Evolutionary conservation across 1,284 basidiomycete genomes (phyloP), one percentile per base, ranked within the genome.

Genomic region (Mycena citricolor): DNA sequence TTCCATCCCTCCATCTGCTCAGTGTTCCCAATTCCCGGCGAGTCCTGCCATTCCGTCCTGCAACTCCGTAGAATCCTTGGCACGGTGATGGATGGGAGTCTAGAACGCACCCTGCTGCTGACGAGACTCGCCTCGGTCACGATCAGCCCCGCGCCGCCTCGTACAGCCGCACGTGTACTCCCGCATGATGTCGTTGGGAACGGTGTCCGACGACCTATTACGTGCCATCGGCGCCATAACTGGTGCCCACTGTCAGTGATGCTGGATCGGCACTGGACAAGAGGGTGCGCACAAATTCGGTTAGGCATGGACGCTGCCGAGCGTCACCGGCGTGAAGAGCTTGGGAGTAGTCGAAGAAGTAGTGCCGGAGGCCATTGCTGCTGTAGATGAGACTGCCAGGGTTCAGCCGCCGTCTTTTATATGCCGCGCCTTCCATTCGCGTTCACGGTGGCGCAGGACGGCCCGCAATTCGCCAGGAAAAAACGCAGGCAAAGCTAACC

Each of bases 81-180:
- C n/a, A n/a, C n/a, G n/a, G n/a, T n/a, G n/a, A n/a, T n/a, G n/a
- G n/a, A n/a, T n/a, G n/a, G n/a, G n/a, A n/a, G 4, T 23, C 24
- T n/a, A 17, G 21, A n/a, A 55, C 61, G 20, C 44, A 70, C 71
- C 69, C 69, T 61, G 73, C 70, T 24, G 63, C 64, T 5, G 55
- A 72, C 57, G 2, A 69, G 58, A 5, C 62, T 63, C 0, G 65
- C 76, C 54, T 77, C 75, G 1, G 69, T 63, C 14, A 75, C 62
- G 25, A 77, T 67, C 5, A 77, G 54, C 0, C 70, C 70, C 2
- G 70, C 71, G 12, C 65, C 65, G 12, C 63, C 60, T 17, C 47
- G 54, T 2, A 66, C 71, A 7, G 66, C 49, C 77, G 75, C 4
- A 57, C 52, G 47, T 77, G 57, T 77, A 76, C 48, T 71, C 68